Conservation (phyloP, 2,329 filamentous ascomycete species). For the Monilinia fructigena region DNA sequence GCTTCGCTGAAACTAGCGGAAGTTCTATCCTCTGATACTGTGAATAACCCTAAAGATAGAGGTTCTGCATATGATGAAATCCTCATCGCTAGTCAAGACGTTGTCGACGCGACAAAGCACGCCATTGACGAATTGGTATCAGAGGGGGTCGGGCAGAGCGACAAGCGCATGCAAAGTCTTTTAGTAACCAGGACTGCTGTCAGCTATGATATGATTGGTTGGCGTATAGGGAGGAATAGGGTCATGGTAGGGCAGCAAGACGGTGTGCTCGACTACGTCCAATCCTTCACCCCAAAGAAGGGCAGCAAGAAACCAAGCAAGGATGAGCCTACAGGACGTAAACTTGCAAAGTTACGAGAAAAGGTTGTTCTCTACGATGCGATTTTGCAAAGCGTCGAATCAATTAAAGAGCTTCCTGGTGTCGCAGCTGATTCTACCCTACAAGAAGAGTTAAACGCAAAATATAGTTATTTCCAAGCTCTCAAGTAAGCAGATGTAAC, state of each 20-base stretch:
- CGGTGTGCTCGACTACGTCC: constrained; percentile 61
- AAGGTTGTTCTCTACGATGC: constrained; percentile 88
- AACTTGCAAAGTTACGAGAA: constrained; percentile 78
- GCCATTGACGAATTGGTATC: constrained; percentile 86
- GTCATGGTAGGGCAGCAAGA: constrained; percentile 82
- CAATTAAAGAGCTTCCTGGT: constrained; percentile 84
- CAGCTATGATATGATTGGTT: constrained; percentile 90
- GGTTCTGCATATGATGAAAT: constrained; percentile 89
- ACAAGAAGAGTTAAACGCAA: constrained; percentile 73
- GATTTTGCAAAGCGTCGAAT: constrained; percentile 85
- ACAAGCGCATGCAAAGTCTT: constrained; percentile 84
- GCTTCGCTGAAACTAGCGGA: constrained; percentile 52
- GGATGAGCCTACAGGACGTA: constrained; percentile 69
- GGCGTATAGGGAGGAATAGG: constrained; percentile 90
- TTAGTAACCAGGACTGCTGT: constrained; percentile 91
- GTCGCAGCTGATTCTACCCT: constrained; percentile 81
- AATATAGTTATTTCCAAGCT: constrained; percentile 79
- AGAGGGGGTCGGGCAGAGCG: constrained; percentile 81
- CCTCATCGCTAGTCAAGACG: constrained; percentile 86
- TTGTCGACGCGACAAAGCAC: constrained; percentile 87
- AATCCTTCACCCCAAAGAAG: constrained; percentile 52
- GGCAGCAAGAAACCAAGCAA: constrained; percentile 49
- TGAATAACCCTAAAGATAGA: constrained; percentile 60
- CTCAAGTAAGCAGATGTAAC: constrained; percentile 62
- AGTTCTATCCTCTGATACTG: constrained; percentile 47